Base-by-base conservation (phyloP, 2,329 filamentous ascomycete genomes). In the Penicillium expansum region DNA sequence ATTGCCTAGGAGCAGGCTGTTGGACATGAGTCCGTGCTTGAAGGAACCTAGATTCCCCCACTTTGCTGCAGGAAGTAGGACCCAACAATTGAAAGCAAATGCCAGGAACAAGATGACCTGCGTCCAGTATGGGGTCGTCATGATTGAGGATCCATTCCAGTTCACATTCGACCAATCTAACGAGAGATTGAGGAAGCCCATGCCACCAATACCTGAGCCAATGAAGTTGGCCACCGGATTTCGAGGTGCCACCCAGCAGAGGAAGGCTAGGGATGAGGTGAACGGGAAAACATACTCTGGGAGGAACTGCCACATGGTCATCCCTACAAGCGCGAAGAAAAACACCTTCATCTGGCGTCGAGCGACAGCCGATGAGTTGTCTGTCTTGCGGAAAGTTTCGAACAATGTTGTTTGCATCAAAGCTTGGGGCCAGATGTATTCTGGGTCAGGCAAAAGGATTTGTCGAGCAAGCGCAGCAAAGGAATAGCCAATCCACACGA, bases 171-270 rank as follows among this genome's bases (percentile, higher is more conserved):
- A 83, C 83, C 83, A 86, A 62, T 86, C 81, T 18, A 86, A 71
- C 1, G 80, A 81, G 1, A 86, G 71, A 56, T 86, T 86, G 37
- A 86, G 69, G 57, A 86, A 80, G 0, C 83, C 83, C 81, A 86
- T 85, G 5, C 83, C 83, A 4, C 84, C 83, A n/a, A 85, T 77
- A 0, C 84, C 84, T 5, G 80, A 79, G 1, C 84, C 83, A 18
- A 86, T 72, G 62, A 86, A 87, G 63, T 86, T 87, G 58, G 82
- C 83, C 0, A 80, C 76, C 2, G 77, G 69, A 61, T 85, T 86
- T 16, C 76, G 76, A 1, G 83, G 83, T 2, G 84, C 83, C 2
- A 87, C 82, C 84, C 84, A 86, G 71, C 84, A 87, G 5, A 86
- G 75, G 49, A 86, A 85, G 2, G 84, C 83, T 8, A 86, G 74